Base-by-base conservation (phyloP, 768 basidiomycete species). In the Astraeus odoratus region DNA sequence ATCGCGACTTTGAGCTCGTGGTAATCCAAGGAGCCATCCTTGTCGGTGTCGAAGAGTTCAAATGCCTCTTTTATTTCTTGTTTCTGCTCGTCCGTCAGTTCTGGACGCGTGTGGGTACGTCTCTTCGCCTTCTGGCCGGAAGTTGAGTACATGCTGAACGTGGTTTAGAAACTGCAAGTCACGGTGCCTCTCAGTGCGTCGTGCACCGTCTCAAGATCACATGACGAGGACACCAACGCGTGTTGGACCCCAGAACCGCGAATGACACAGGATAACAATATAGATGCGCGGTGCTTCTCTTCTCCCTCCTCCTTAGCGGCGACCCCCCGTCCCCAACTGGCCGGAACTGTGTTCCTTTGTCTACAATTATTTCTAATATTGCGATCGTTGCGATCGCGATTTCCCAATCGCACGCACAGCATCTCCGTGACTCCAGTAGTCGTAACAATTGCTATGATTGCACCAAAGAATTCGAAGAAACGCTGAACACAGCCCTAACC, bases 1-100 rank as follows among this genome's bases (percentile, higher is more conserved):
- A 99, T 94, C 42, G 95, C 93, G 57, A 99, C 96, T 67, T 98
- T 99, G 57, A 98, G 77, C 63, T 99, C 96, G 69, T 99, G 96
- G 67, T 98, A 98, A 69, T 97, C 96, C 46, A 98, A 74, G 42
- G 77, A 81, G 26, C 90, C 90, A 59, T 99, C 96, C 72, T 97
- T 96, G 76, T 99, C 96, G 36, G 93, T 89, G 69, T 99, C 96
- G 61, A 99, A 99, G 44, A 99, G 82, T 66, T 98, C 95, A 58
- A 99, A 99, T 0, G 96, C 96, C 59, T 99, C 96, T 65, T 93
- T 93, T 44, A 98, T 94, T 67, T 99, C 96, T 57, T 92, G 88
- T 56, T 88, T 88, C 57, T 91, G 88, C 61, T 92, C 88, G 36
- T 92, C 89, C 8, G 82, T 76, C 42, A 92, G 80, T 50, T 92